Percentiles rank a stretch among this genome's conserved stretches.
Conservation (phyloP, 2,329 filamentous ascomycete genomes). For the Fusarium newnesense region DNA sequence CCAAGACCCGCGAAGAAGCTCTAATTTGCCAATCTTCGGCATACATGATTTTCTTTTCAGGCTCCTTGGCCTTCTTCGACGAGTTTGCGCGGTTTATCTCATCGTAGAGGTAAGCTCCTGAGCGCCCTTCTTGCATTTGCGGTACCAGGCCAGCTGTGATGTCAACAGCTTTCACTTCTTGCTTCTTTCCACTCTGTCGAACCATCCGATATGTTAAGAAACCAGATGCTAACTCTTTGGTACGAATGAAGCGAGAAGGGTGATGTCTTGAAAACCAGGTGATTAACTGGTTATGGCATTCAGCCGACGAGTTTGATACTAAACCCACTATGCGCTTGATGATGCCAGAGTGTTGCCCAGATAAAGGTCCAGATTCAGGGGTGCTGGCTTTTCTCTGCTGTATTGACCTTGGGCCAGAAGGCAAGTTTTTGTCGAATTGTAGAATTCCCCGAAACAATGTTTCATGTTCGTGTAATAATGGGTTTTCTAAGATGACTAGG, state of each 20-base stretch:
- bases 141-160: conserved; percentile 76
- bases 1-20: conserved; percentile 82
- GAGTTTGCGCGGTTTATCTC: conserved; percentile 69
- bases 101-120: conserved; percentile 78
- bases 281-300: conserved; percentile 81
- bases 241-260: conserved; percentile 72
- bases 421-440: conserved; percentile 43
- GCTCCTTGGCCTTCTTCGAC: conserved; percentile 65
- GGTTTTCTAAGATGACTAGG: conserved; percentile 82
- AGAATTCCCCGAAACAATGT: conserved; percentile 55
- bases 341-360: conserved; percentile 81
- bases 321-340: conserved; percentile 87
- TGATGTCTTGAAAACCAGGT: conserved; percentile 81
- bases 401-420: conserved; percentile 16
- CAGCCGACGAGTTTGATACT: conserved; percentile 77
- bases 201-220: conserved; percentile 85
- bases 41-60: conserved; percentile 70
- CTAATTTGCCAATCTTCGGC: conserved; percentile 90
- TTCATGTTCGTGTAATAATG: conserved; percentile 68
- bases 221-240: conserved; percentile 80
- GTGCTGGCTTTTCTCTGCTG: conserved; percentile 24
- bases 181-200: conserved; percentile 75
- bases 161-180: conserved; percentile 68
- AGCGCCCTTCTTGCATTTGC: conserved; percentile 73
- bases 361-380: conserved; percentile 55